These are phyloP conservation scores for Trametes villosa DNA, from an alignment of 768 basidiomycete genomes.

Conservation along the genomic window DNA sequence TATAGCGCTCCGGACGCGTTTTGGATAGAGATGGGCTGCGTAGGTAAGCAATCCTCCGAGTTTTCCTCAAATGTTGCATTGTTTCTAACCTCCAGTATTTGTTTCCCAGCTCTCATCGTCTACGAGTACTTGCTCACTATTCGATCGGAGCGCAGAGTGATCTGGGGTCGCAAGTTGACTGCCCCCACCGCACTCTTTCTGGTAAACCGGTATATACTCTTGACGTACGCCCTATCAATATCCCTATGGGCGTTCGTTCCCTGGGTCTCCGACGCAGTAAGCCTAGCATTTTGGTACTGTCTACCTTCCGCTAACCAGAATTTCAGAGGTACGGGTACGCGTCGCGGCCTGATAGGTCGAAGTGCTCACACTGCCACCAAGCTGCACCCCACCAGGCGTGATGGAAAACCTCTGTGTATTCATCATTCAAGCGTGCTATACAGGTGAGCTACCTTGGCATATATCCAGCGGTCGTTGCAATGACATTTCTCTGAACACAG, in stretches of 20 bases:
- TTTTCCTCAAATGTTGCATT: background rate
- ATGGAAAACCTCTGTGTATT: no score
- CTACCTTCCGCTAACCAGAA: background rate
- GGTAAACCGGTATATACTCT: conserved; percentile 14
- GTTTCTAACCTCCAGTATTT: no score
- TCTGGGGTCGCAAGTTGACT: conserved; percentile 21
- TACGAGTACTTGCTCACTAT: conserved; percentile 23
- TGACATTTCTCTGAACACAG: background rate
- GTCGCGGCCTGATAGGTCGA: background rate
- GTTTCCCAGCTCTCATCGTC: conserved; percentile 1
- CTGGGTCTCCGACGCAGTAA: background rate
- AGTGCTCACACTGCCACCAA: background rate
- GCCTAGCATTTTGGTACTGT: background rate
- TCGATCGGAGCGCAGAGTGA: conserved; percentile 11
- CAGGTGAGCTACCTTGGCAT: background rate
- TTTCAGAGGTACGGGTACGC: background rate
- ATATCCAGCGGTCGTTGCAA: background rate
- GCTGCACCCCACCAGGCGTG: no score
- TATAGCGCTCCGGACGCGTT: background rate
- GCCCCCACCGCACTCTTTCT: conserved; percentile 15
- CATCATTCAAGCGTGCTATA: background rate
- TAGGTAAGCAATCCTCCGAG: background rate
- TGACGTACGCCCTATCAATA: background rate
- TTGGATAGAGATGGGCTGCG: conserved; percentile 6
- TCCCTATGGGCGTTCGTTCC: conserved; percentile 1